Evolutionary conservation across 2,329 filamentous ascomycete species (phyloP).

Genomic region (Aspergillus fumigatus): DNA sequence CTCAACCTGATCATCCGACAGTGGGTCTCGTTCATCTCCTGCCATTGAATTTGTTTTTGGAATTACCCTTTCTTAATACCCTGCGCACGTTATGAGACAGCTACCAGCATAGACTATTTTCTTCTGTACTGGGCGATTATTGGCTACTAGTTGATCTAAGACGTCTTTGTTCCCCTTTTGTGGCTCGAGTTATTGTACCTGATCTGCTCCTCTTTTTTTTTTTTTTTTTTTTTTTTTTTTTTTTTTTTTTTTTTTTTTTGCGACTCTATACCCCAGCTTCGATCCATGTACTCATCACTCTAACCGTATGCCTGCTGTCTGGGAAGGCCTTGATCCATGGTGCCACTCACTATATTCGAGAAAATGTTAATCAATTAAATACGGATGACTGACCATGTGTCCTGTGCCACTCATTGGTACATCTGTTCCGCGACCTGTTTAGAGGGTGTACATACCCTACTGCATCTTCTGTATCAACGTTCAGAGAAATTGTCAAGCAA

Average conservation of each 20-base stretch:
- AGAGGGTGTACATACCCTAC: too few species aligned
- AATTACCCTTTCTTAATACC: constrained; percentile 19
- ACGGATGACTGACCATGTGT: not conserved
- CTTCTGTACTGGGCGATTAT: constrained; percentile 9
- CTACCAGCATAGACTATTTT: constrained; percentile 21
- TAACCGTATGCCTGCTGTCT: not conserved
- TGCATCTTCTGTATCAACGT: too few species aligned
- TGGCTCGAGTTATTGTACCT: constrained; percentile 1
- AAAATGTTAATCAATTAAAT: not conserved
- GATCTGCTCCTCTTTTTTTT: too few species aligned
- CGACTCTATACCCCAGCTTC: not conserved
- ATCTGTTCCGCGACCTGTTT: too few species aligned
- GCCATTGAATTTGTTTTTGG: constrained; percentile 9
- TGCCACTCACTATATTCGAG: not conserved
- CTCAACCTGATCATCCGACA: not conserved
- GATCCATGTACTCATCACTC: not conserved
- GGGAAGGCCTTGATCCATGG: not conserved
- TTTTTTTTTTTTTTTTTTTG: not conserved
- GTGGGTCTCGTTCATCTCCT: not conserved
- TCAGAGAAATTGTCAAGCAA: not conserved
- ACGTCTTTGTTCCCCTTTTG: constrained; percentile 6
- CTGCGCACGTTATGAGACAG: constrained; percentile 19
- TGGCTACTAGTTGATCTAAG: constrained; percentile 10
- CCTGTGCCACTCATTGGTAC: too few species aligned
- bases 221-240: too few species aligned